Evolutionary conservation across 148 eudicot genomes (phyloP), one percentile per base, ranked within the genome.

Genomic region (Linanthus parryae): DNA sequence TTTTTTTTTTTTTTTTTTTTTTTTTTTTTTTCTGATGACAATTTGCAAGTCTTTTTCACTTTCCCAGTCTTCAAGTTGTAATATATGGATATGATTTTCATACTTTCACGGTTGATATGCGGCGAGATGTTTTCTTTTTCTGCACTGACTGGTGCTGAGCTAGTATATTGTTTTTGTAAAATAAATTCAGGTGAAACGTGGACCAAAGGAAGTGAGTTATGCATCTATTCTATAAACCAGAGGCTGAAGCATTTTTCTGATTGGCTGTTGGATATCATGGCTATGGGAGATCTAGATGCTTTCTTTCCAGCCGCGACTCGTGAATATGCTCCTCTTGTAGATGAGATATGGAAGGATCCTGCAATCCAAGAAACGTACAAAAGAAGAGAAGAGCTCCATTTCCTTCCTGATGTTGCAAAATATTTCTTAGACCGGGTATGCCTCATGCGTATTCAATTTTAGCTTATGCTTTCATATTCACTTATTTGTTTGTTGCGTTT

Each of bases 291-390:
- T 59, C 43, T 68, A 47, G 64, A 62, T 25, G 58, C 67, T 40
- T 61, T 30, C 51, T 72, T 66, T 47, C 76, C 76, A 26, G 71
- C 76, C 48, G 71, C 76, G 45, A 63, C 75, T 35, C 70, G 75
- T 21, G 75, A 71, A 42, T 65, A 71, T 56, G 75, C 75, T 37
- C 70, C 70, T 33, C 26, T 66, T 10, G 66, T 72, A 8, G 60
- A 66, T 23, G 67, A 66, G 52, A 57, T 66, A 38, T 72, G 76
- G 76, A 72, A 50, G 37, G 60, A 66, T 57, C 68, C 71, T 42
- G 76, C 76, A 8, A 72, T 72, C 40, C 76, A 72, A 12, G 68
- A 72, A 42, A 72, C 76, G 9, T 72, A 72, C 55, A 72, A 66
- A 61, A 66, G 76, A 51, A 66, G 48, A 38, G 56, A 56, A 3